phyloP scores from a whole-genome alignment of 169 alveolate species.

The Plasmodium vinckei region DNA sequence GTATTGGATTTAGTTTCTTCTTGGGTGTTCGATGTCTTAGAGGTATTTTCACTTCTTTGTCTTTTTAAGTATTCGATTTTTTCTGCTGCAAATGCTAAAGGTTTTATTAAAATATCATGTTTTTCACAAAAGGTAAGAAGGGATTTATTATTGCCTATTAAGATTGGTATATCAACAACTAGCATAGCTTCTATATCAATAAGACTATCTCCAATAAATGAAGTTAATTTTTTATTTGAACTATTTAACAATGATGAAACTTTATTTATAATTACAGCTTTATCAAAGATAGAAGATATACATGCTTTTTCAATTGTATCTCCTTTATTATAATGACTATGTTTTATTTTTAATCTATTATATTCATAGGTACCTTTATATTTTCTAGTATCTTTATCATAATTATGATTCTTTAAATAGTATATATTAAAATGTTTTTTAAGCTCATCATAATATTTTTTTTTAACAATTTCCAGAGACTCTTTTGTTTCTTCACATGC shows the following conservation, averaged over 20 bases:
- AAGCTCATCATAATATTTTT: not conserved
- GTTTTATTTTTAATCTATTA: slow-evolving; percentile 32
- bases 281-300: slow-evolving; percentile 35
- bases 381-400: slow-evolving; percentile 28
- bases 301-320: slow-evolving; percentile 9
- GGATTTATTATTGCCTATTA: slow-evolving; percentile 18
- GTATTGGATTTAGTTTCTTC: not conserved
- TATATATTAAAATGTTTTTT: slow-evolving; percentile 52
- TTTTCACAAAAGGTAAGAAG: slow-evolving; percentile 38
- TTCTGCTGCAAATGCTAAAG: slow-evolving; percentile 59
- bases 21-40: not conserved
- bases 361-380: slow-evolving; percentile 42
- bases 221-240: slow-evolving; percentile 25
- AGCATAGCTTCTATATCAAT: slow-evolving; percentile 52
- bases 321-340: not conserved
- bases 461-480: not conserved
- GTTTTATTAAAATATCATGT: slow-evolving; percentile 57
- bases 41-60: not conserved
- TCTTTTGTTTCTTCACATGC: not conserved
- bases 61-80: slow-evolving; percentile 37
- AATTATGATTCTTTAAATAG: slow-evolving; percentile 36
- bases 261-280: slow-evolving; percentile 19
- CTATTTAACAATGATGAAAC: slow-evolving; percentile 14
- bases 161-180: slow-evolving; percentile 42
- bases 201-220: slow-evolving; percentile 74